Conservation (phyloP, 257 asterid genomes). For the Forsythia suspensa region DNA sequence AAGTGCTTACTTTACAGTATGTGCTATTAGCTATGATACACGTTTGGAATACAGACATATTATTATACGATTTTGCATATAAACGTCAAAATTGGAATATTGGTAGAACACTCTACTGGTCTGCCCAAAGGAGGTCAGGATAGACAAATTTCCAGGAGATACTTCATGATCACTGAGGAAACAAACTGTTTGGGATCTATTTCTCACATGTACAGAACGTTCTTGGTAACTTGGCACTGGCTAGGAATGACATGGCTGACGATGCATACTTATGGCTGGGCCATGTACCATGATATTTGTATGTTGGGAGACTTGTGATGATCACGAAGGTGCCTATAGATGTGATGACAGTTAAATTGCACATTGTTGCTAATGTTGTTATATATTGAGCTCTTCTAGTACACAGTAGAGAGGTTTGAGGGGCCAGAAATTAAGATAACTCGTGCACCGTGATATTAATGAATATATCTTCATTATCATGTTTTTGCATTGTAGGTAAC, state of each 20-base stretch:
- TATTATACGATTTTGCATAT: neutral
- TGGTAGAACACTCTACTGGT: neutral
- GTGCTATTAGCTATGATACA: neutral
- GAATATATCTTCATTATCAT: neutral
- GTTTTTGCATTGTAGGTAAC: neutral
- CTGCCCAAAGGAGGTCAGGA: neutral
- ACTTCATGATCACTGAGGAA: neutral
- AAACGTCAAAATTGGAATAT: neutral
- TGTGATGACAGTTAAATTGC: neutral
- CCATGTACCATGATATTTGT: neutral
- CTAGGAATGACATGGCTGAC: neutral
- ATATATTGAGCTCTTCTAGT: neutral
- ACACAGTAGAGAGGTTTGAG: neutral
- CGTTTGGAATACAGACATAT: neutral
- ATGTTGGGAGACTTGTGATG: neutral
- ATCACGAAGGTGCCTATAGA: neutral
- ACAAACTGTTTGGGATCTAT: neutral
- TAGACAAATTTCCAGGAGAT: neutral
- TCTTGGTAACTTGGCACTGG: neutral
- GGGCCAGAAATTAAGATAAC: neutral
- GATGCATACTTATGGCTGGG: neutral
- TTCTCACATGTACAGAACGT: no score
- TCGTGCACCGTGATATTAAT: neutral
- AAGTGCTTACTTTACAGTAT: no score
- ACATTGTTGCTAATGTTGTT: neutral